These are phyloP conservation scores for Yamadazyma taylorii DNA, from an alignment of 1,139 yeast genomes.

Conservation along the genomic window DNA sequence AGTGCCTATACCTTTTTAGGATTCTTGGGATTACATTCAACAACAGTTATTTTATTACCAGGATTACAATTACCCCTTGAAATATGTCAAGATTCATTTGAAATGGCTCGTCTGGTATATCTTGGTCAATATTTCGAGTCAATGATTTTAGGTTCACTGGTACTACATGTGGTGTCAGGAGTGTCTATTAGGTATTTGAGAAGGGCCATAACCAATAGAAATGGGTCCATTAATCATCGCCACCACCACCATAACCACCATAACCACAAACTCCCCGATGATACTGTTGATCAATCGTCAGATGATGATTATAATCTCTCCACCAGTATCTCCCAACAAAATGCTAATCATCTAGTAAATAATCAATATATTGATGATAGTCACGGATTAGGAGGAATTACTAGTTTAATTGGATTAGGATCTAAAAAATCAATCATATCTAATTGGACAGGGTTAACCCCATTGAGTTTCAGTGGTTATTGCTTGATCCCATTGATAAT, in stretches of 20 bases:
- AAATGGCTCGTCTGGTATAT: slow-evolving; percentile 62
- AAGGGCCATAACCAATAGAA: slow-evolving; percentile 7
- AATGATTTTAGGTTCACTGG: slow-evolving; percentile 45
- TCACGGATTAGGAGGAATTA: slow-evolving; percentile 61
- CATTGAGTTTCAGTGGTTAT: slow-evolving; percentile 63
- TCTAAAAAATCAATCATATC: slow-evolving; percentile 47
- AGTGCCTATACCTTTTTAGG: slow-evolving; percentile 59
- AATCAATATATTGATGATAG: slow-evolving; percentile 35
- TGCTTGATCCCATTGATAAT: slow-evolving; percentile 44
- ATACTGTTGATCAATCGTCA: slow-evolving; percentile 8
- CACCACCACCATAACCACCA: too few relatives aligned
- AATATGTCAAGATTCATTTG: slow-evolving; percentile 55
- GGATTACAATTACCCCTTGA: slow-evolving; percentile 40
- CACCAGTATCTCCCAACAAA: slow-evolving; percentile 1
- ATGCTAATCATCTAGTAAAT: slow-evolving; percentile 12
- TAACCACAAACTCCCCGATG: too few relatives aligned
- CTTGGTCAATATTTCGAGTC: slow-evolving; percentile 54
- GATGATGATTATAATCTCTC: slow-evolving; percentile 1
- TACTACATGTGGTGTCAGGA: slow-evolving; percentile 57
- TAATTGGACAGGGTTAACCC: slow-evolving; percentile 32
- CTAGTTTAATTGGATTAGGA: slow-evolving; percentile 55
- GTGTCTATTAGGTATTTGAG: slow-evolving; percentile 44
- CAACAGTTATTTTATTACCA: slow-evolving; percentile 59
- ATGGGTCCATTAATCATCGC: slow-evolving; percentile 7
- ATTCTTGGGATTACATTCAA: slow-evolving; percentile 59